Evolutionary conservation across 2,329 filamentous ascomycete species (phyloP), one percentile per base, ranked within the genome.

Genomic region (Monosporascus sp.): DNA sequence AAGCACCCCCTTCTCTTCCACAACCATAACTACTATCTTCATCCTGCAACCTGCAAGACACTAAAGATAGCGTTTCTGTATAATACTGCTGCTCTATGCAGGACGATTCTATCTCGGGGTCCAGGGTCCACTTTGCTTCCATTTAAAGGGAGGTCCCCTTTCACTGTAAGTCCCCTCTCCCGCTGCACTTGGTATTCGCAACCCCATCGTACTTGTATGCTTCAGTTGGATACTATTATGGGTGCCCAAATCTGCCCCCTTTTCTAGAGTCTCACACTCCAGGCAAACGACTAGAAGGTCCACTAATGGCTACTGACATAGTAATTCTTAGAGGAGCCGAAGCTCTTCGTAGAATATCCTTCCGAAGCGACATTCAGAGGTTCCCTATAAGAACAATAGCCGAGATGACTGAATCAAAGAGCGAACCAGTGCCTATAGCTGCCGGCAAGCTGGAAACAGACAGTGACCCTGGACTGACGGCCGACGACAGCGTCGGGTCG

Each of bases 401-500:
- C 61, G 70, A 76, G 51, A 79, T 79, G 76, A 71, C 72, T 37
- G 71, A 74, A 51, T 58, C 62, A 50, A 53, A 49, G 50, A 57
- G 50, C 46, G 62, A 56, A 7, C 66, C 70, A 25, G 67, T 69
- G 52, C 59, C 71, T 20, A 70, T 72, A 57, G 66, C 71, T 24
- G 60, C 61, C 46, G 56, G 61, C 53, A 73, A 66, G 56, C 73
- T 69, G 37, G 72, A 74, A 44, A 72, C 71, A 31, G 74, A 76
- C 52, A 76, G 75, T 60, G 77, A 79, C 47, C 60, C 62, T 17
- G 62, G 70, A 37, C 61, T 73, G 37, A 75, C 72, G 1, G 73
- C 73, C 22, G 73, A 77, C n/a, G 66, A 70, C 34, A 73, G 70
- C 51, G 68, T 69, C 14, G 69, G 74, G 22, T 75, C 75, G 45